Base-by-base conservation (phyloP, 176 grass and related monocot genomes). In the Musa troglodytarum region DNA sequence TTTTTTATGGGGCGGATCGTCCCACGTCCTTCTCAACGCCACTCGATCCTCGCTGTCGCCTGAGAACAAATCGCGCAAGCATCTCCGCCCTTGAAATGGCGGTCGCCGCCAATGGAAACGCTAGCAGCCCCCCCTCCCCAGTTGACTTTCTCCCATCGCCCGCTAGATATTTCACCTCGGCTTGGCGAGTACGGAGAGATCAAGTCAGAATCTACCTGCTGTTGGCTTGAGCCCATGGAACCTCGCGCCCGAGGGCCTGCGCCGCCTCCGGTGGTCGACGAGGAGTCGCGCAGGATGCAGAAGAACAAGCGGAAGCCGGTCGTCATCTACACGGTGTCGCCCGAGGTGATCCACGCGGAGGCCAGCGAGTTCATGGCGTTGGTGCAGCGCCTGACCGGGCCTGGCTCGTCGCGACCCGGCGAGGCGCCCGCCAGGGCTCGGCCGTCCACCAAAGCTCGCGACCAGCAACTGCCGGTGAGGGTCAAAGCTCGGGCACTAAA, bases 261-360 rank as follows among this genome's bases (percentile, higher is more conserved):
- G 4, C 34, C 34, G 34, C 34, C 34, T 43, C 34, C 34, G 57
- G 16, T 19, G 57, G 57, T 61, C 57, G 16, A 61, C 8, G 57
- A 61, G 16, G 57, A 61, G 57, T 61, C 19, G 17, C 57, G 16
- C 14, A 61, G 8, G 57, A 21, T 61, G 6, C 57, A 61, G 17
- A 61, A 61, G 57, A 8, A n/a, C 57, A 61, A n/a, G 57, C 57
- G 57, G 57, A 61, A 61, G 57, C 57, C 57, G 57, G 57, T 61
- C 16, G 57, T 61, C 57, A 61, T 61, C 57, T 61, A 61, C 57
- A 61, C n/a, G 19, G 57, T 61, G 57, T 20, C 57, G 57, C 57
- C 57, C 57, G 16, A 61, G 57, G 57, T 61, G 57, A 61, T 61
- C 57, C 57, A 61, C 57, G 57, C 57, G 3, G 57, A 61, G 14